Evolutionary conservation across 805 yeast genomes (phyloP).

Genomic region (Sugiyamaella qingdaonensis): DNA sequence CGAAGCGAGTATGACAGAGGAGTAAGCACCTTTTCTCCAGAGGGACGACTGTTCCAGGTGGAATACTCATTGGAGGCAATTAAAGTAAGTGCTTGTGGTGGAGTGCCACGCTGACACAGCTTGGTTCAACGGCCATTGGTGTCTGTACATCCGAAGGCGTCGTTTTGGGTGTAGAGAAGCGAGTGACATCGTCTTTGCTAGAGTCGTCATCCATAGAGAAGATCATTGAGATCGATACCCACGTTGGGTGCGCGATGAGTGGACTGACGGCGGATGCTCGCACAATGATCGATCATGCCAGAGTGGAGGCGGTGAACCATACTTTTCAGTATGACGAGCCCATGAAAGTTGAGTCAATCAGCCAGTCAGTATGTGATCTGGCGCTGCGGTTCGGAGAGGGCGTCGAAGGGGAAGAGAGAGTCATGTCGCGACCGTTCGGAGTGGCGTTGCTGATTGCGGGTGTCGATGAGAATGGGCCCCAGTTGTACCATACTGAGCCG

Average conservation of each 20-base stretch:
- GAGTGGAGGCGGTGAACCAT: conserved; percentile 80
- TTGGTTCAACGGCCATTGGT: conserved; percentile 98
- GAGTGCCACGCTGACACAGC: conserved; percentile 26
- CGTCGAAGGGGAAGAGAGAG: conserved; percentile 89
- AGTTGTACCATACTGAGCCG: conserved; percentile 95
- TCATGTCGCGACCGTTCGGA: conserved; percentile 98
- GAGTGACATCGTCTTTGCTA: conserved; percentile 87
- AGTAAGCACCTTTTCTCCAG: conserved; percentile 97
- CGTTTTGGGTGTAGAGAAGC: conserved; percentile 91
- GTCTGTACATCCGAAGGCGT: conserved; percentile 94
- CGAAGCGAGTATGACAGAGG: conserved; percentile 99
- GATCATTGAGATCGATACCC: conserved; percentile 89
- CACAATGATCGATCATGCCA: conserved; percentile 97
- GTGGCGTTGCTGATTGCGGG: conserved; percentile 97
- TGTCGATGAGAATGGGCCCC: conserved; percentile 92
- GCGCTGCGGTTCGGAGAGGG: conserved; percentile 97
- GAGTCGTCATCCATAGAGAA: conserved; percentile 94
- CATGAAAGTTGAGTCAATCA: conserved; percentile 85
- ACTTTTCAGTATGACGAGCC: conserved; percentile 86
- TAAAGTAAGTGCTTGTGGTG: conserved; percentile 47
- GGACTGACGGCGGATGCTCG: conserved; percentile 99
- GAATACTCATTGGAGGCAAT: conserved; percentile 97
- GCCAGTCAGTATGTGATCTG: conserved; percentile 95
- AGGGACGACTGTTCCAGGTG: conserved; percentile 96
- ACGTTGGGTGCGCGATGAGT: conserved; percentile 97